Evolutionary conservation across 768 basidiomycete genomes (phyloP), one percentile per base, ranked within the genome.

Genomic region (Pisolithus microcarpus): DNA sequence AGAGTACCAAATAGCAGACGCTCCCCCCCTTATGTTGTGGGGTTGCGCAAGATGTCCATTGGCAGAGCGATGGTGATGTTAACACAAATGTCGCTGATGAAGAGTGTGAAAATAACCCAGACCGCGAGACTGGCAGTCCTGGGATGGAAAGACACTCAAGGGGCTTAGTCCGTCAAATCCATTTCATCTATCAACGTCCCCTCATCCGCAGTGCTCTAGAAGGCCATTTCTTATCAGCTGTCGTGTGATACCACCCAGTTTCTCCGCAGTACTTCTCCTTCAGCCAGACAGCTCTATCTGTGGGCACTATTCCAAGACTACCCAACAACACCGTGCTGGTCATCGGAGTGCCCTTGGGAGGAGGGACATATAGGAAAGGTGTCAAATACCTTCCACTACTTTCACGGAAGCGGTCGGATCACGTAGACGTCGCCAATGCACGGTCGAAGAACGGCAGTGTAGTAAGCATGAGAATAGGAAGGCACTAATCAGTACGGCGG

Each of bases 1-100:
- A 3, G 80, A 82, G 44, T 98, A 97, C 64, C 84, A 87, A 58
- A 98, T 98, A 88, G 92, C 93, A 6, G 87, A 94, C 57, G 85
- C 81, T 1, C 74, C 95, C 0, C 94, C 95, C 1, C 79, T 99
- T 37, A 78, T 97, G 68, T 80, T 98, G 13, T 95, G 92, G 87
- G 84, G 90, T 23, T 94, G 92, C 61, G 81, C 74, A 70, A 15
- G 80, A 82, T 37, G 74, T 94, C 7, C 70, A 74, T 49, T 97
- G 95, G 94, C 78, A 81, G 47, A 80, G 77, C 15, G 10, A 43
- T 24, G 21, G 23, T 26, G n/a, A 28, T 8, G n/a, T 16, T 28
- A 43, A 43, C 4, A 8, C 15, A 16, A 16, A 34, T 11, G 10
- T 34, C 13, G 31, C 13, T 10, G 31, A 5, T 13, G 31, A 13